phyloP scores from a whole-genome alignment of 1,139 yeast species.

The Diutina rugosa region DNA sequence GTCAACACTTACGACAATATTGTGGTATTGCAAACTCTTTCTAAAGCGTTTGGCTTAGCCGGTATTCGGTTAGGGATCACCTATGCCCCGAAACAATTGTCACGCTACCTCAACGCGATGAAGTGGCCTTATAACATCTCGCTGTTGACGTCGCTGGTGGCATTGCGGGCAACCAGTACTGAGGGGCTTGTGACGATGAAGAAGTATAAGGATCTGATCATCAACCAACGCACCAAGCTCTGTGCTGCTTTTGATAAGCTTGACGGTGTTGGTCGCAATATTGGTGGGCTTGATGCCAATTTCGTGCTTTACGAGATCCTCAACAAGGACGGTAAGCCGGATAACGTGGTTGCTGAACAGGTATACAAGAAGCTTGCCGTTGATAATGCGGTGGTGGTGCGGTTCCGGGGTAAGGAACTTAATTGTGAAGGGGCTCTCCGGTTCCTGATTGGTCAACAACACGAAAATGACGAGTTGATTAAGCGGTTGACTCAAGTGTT shows the following conservation, averaged over 20 bases:
- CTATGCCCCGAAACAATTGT: slow-evolving; percentile 45
- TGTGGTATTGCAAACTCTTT: slow-evolving; percentile 81
- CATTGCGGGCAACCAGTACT: slow-evolving; percentile 53
- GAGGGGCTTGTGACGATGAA: slow-evolving; percentile 53
- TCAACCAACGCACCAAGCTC: slow-evolving; percentile 41
- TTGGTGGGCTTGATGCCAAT: slow-evolving; percentile 86
- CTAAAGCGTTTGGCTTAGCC: slow-evolving; percentile 92
- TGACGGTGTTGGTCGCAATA: slow-evolving; percentile 53
- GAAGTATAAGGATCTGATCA: slow-evolving; percentile 34
- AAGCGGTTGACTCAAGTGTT: slow-evolving; percentile 23
- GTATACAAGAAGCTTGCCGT: slow-evolving; percentile 63
- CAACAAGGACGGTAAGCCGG: slow-evolving; percentile 47
- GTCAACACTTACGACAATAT: slow-evolving; percentile 76
- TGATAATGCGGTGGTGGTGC: slow-evolving; percentile 64
- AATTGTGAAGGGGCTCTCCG: slow-evolving; percentile 84
- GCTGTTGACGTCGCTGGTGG: slow-evolving; percentile 65
- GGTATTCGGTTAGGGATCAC: slow-evolving; percentile 86
- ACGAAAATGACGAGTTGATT: slow-evolving; percentile 53
- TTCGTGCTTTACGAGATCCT: slow-evolving; percentile 65
- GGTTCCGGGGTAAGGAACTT: slow-evolving; percentile 82
- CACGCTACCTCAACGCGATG: slow-evolving; percentile 67
- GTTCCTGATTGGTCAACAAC: slow-evolving; percentile 72
- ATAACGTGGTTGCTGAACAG: slow-evolving; percentile 52
- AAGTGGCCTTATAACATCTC: slow-evolving; percentile 95
- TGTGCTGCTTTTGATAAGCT: slow-evolving; percentile 38